phyloP scores from a whole-genome alignment of 2,329 filamentous ascomycete genomes.

The Penicillium sp. region DNA sequence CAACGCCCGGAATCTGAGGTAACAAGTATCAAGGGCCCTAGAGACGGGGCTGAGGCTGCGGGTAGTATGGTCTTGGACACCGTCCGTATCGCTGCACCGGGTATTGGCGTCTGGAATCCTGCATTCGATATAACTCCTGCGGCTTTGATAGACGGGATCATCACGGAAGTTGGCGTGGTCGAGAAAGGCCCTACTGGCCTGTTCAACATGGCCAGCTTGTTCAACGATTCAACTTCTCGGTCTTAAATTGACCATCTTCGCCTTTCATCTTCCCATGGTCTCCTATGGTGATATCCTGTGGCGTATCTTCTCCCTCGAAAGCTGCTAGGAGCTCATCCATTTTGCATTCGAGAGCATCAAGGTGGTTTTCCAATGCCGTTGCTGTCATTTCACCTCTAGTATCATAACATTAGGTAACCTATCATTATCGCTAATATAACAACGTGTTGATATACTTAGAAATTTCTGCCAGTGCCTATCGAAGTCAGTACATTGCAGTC shows the following conservation, averaged over 20 bases:
- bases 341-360: constrained; percentile 20
- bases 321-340: constrained; percentile 31
- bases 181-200: constrained; percentile 70
- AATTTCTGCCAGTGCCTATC: constrained; percentile 21
- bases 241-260: not conserved
- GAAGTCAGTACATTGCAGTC: not conserved
- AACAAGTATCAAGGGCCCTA: constrained; percentile 77
- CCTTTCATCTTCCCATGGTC: not conserved
- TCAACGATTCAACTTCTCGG: constrained; percentile 19
- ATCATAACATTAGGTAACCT: not conserved
- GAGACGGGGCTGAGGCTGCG: constrained; percentile 57
- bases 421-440: not conserved
- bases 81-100: constrained; percentile 74
- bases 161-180: constrained; percentile 87
- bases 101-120: constrained; percentile 91
- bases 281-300: not conserved
- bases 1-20: constrained; percentile 80
- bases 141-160: constrained; percentile 85
- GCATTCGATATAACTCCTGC: constrained; percentile 94
- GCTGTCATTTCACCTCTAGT: constrained; percentile 23
- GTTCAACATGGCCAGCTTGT: constrained; percentile 59
- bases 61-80: constrained; percentile 56
- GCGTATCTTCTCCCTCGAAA: constrained; percentile 15
- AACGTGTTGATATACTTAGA: constrained; percentile 16
- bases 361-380: constrained; percentile 20